A percentile compares a stretch with the other conserved stretches of the same genome.
These are phyloP conservation scores for Phlebiopsis flavidoalba DNA, from an alignment of 768 basidiomycete genomes.

Conservation along the genomic window DNA sequence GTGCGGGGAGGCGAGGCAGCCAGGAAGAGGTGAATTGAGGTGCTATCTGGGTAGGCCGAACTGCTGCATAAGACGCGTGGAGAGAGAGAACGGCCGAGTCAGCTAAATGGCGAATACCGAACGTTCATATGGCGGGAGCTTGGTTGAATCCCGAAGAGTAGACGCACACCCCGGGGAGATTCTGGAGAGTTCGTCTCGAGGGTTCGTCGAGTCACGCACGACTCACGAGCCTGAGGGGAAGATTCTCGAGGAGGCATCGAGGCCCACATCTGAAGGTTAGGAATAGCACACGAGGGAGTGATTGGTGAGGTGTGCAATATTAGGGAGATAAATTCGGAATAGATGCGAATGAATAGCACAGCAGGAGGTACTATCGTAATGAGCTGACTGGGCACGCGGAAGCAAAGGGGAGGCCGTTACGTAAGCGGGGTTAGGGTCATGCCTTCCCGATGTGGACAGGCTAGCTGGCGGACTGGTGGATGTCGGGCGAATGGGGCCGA, in stretches of 20 bases:
- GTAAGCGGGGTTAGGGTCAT: background rate
- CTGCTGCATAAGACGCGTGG: background rate
- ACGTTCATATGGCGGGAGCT: background rate
- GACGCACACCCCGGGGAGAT: slow-evolving; percentile 3
- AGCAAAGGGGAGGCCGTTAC: background rate
- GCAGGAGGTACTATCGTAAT: background rate
- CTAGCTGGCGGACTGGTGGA: no score
- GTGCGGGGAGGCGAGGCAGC: background rate
- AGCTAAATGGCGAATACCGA: background rate
- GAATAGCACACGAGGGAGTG: background rate
- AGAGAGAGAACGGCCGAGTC: background rate
- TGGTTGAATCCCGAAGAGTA: background rate
- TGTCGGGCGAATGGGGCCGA: no score
- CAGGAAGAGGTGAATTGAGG: background rate
- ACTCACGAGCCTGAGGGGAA: background rate
- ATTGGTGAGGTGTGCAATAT: background rate
- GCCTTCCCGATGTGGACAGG: background rate
- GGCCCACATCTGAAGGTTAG: background rate
- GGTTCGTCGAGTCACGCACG: no score
- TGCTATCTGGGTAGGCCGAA: background rate
- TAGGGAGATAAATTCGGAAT: slow-evolving; percentile 4
- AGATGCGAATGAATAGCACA: slow-evolving; percentile 1
- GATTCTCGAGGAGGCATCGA: background rate
- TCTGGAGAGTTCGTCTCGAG: background rate
- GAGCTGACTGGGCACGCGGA: background rate